These are phyloP conservation scores for Pythium monospermum DNA, from an alignment of 352 stramenopile species.

Conservation along the genomic window DNA sequence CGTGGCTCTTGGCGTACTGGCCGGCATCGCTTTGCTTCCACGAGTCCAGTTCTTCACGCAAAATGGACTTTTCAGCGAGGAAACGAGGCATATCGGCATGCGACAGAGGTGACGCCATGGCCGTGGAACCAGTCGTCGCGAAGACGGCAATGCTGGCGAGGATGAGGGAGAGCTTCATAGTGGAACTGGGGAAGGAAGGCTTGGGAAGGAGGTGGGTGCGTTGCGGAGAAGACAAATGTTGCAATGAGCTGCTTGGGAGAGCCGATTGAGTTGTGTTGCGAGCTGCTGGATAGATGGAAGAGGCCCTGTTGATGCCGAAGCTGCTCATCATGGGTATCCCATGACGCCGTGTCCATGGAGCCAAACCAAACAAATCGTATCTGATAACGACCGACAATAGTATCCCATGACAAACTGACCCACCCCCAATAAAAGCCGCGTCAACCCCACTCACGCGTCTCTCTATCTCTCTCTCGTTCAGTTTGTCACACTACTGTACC, in stretches of 20 bases:
- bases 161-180: constrained; percentile 11
- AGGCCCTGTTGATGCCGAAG: too few relatives aligned
- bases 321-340: too few relatives aligned
- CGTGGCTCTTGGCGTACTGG: constrained; percentile 39
- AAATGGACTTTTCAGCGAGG: constrained; percentile 32
- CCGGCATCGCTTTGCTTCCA: constrained; percentile 55
- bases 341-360: too few relatives aligned
- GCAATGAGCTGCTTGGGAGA: constrained; percentile 1
- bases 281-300: too few relatives aligned
- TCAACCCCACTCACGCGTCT: too few relatives aligned
- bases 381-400: too few relatives aligned
- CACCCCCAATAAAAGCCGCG: too few relatives aligned
- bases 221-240: not conserved
- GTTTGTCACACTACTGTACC: too few relatives aligned
- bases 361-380: too few relatives aligned
- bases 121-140: constrained; percentile 8
- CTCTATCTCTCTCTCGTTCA: too few relatives aligned
- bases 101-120: constrained; percentile 19
- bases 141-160: constrained; percentile 26
- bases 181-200: not conserved
- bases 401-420: too few relatives aligned
- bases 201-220: not conserved
- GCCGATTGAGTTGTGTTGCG: too few relatives aligned
- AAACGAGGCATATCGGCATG: constrained; percentile 36
- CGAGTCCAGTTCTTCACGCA: constrained; percentile 34